Conservation (phyloP, 2,329 filamentous ascomycete species). For the Beauveria medogensis region DNA sequence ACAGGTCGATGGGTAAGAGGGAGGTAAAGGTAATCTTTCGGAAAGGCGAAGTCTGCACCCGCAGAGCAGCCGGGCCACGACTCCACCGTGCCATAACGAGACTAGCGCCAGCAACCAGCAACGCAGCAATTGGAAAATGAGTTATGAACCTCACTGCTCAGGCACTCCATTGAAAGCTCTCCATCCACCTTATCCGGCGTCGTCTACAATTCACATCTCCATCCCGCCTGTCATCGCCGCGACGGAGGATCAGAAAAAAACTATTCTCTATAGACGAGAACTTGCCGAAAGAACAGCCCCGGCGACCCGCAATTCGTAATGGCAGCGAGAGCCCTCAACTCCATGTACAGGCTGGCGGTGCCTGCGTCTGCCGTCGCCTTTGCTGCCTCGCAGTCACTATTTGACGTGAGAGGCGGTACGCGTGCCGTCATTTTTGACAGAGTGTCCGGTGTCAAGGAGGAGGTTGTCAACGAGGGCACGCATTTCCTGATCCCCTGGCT, state of each 20-base stretch:
- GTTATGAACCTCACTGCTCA: conserved; percentile 7
- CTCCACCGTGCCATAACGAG: conserved; percentile 8
- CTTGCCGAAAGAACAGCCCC: not conserved
- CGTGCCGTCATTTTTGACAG: conserved; percentile 98
- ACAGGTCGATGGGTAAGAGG: conserved; percentile 7
- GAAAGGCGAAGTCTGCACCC: conserved; percentile 17
- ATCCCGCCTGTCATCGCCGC: not conserved
- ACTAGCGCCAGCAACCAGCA: conserved; percentile 1
- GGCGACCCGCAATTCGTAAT: conserved; percentile 25
- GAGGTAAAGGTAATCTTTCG: conserved; percentile 13
- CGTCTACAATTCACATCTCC: not conserved
- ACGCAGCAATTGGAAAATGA: not conserved
- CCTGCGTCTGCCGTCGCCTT: conserved; percentile 63
- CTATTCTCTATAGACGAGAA: not conserved
- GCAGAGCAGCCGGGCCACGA: conserved; percentile 8
- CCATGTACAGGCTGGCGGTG: conserved; percentile 61
- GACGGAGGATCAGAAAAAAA: not conserved
- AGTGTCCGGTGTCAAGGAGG: conserved; percentile 82
- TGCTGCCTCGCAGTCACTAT: conserved; percentile 71
- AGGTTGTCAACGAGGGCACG: conserved; percentile 89
- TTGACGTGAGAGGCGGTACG: conserved; percentile 93
- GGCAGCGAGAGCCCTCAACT: conserved; percentile 51
- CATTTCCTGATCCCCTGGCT: conserved; percentile 96
- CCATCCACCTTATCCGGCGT: conserved; percentile 4
- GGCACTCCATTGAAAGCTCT: conserved; percentile 7